A percentile compares a stretch with the other conserved stretches of the same genome.
These are phyloP conservation scores for Neurospora sp. DNA, from an alignment of 2,329 filamentous ascomycete species.

Conservation along the genomic window DNA sequence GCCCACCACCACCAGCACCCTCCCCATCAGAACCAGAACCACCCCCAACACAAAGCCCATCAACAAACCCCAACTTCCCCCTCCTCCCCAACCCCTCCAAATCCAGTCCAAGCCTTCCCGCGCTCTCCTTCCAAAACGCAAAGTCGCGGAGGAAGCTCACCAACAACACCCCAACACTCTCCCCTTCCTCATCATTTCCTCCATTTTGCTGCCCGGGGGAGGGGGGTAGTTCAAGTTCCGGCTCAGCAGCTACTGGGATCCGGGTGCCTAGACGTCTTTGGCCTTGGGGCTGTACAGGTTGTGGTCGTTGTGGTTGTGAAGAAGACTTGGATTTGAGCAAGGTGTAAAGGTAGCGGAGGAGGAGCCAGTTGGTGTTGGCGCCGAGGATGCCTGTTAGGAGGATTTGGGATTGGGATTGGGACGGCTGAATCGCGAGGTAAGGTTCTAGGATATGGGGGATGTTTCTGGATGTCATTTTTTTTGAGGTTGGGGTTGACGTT, in stretches of 20 bases:
- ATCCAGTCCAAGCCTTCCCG: constrained; percentile 61
- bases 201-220: background rate
- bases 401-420: constrained; percentile 44
- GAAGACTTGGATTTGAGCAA: constrained; percentile 23
- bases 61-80: constrained; percentile 60
- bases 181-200: constrained; percentile 7
- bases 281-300: constrained; percentile 11
- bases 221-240: background rate
- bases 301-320: background rate
- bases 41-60: constrained; percentile 45
- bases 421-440: constrained; percentile 40
- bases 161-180: constrained; percentile 50
- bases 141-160: constrained; percentile 75
- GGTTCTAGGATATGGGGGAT: constrained; percentile 54
- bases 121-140: constrained; percentile 67
- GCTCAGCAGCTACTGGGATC: background rate
- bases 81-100: constrained; percentile 48
- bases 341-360: constrained; percentile 45
- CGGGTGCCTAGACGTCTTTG: constrained; percentile 10
- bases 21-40: background rate
- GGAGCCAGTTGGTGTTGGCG: constrained; percentile 55
- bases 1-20: constrained; percentile 8
- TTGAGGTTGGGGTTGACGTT: background rate
- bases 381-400: constrained; percentile 60
- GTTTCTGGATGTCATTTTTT: constrained; percentile 36